Base-by-base conservation (phyloP, 305 asterid genomes). In the Solanum hybrid region DNA sequence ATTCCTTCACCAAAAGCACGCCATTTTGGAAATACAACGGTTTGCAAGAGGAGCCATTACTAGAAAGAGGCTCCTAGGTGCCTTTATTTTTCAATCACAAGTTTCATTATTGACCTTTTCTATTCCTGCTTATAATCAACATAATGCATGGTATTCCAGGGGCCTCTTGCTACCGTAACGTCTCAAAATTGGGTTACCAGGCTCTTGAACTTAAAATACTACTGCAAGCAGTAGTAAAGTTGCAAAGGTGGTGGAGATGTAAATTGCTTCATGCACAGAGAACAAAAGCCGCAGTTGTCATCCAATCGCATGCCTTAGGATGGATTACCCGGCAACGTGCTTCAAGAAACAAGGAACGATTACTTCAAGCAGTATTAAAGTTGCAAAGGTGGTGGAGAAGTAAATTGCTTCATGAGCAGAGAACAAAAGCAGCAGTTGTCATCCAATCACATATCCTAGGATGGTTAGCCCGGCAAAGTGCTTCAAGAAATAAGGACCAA, bases 341-440 rank as follows among this genome's bases (percentile, higher is more conserved):
- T 39, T 87, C 92, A 51, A 93, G 91, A 91, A 92, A 93, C 82
- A 95, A 91, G 91, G 95, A 92, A 31, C 89, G 76, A 94, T 94
- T 90, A 24, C 86, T 24, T 40, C 86, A 39, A 81, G 14, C 35
- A 51, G 88, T 92, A 89, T 74, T 93, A 91, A 96, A 95, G 93
- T 91, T 97, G 94, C 99, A 96, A 92, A 95, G 95, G 92, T 95
- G 96, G 97, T 96, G 99, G 99, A 95, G 97, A 92, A 86, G 79
- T 39, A 91, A 93, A 89, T 90, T 94, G 22, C 92, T 86, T 73
- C 75, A 46, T 64, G 91, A 92, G 86, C 86, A 88, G 42, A 90
- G 91, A 92, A 90, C 94, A 83, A 92, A 89, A 89, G 93, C 96
- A 16, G 97, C 94, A 51, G 90, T 95, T 89, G 88, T 94, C 87